Evolutionary conservation across 331 rosid genomes (phyloP).

Genomic region (Pyrus hybrid): DNA sequence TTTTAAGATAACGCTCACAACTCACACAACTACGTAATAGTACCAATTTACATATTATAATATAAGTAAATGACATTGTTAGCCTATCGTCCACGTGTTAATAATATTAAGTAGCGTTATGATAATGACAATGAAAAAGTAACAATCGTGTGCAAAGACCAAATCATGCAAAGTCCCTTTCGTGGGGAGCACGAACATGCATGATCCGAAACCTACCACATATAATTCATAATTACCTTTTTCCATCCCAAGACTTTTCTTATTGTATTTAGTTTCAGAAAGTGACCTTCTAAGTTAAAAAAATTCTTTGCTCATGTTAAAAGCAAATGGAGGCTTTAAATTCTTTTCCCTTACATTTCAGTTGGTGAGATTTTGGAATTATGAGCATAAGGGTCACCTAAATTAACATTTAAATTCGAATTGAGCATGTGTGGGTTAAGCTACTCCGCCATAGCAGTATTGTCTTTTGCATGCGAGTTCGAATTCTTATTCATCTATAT

Average conservation of each 20-base stretch:
- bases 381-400: neutral
- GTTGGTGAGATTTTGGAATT: neutral
- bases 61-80: neutral
- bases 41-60: no score
- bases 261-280: neutral
- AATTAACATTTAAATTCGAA: neutral
- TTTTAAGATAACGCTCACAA: no score
- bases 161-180: neutral
- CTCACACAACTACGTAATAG: no score
- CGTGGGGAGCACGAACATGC: slow-evolving; percentile 7
- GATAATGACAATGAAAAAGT: neutral
- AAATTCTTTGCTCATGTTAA: neutral
- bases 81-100: no score
- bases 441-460: no score
- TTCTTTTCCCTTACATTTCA: neutral
- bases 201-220: neutral
- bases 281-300: neutral
- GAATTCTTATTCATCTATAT: no score
- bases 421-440: no score
- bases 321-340: neutral
- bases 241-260: neutral
- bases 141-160: neutral
- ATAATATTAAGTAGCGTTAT: no score
- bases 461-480: no score
- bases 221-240: neutral